Base-by-base conservation (phyloP, 2,329 filamentous ascomycete species). In the Leptosphaerulina australis region DNA sequence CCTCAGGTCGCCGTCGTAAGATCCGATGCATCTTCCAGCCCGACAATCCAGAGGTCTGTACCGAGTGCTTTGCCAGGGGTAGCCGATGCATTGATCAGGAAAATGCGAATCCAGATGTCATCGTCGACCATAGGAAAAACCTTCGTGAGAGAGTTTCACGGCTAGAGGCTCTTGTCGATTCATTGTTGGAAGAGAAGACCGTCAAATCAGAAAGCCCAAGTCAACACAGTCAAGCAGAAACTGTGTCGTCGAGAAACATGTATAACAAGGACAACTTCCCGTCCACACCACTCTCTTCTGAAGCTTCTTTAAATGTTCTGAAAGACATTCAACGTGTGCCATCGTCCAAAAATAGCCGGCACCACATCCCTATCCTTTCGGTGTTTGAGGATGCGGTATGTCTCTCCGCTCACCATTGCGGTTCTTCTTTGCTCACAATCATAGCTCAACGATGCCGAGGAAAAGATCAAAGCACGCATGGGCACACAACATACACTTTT, bases 51-150 rank as follows among this genome's bases (percentile, higher is more conserved):
- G 62, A 70, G 18, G 62, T 71, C 41, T 81, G 77, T 60, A 73
- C 72, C 22, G 76, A 74, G 56, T 81, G 79, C 64, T 72, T 71
- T 39, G 64, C 74, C 25, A 75, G 79, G 44, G 74, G 72, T 3
- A 74, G 73, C 22, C 60, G 66, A 36, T 81, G 79, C 63, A 69
- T 76, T 29, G 69, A 78, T 40, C 79, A 81, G 54, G 73, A 76
- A 47, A 60, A 72, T 62, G 73, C 71, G 29, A 67, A 70, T 62
- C 60, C 68, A 44, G 72, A 76, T 10, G 58, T 72, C 36, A 60
- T 75, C 21, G 70, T 75, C 31, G 73, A 75, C 41, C 70, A 75
- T 20, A 65, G 73, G 51, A 76, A 75, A 62, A 76, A 76, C 55
- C 70, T 76, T 14, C 69, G 74, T 36, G 74, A 76, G 45, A 59